A percentile compares a stretch with the other conserved stretches of the same genome.
Conservation (phyloP, 257 asterid genomes). For the Przewalskia tangutica region DNA sequence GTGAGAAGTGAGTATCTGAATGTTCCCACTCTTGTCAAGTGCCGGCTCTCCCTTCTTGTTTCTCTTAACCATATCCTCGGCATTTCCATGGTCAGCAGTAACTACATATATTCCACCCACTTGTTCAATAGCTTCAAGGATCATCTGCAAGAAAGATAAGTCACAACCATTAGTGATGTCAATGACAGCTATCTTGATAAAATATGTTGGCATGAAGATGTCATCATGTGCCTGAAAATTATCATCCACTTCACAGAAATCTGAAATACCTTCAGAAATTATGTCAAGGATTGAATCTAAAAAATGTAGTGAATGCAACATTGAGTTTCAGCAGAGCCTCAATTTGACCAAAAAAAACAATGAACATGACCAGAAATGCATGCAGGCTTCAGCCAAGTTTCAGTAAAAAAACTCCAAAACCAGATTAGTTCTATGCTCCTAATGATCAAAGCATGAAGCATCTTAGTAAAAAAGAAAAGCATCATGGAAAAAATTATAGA, state of each 20-base stretch:
- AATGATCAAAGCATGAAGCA: not conserved
- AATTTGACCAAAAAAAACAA: not conserved
- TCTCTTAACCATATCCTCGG: conserved; percentile 98
- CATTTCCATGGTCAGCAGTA: conserved; percentile 98
- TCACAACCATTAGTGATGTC: not conserved
- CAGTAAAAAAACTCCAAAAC: not conserved
- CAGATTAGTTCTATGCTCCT: not conserved
- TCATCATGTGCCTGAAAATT: not conserved
- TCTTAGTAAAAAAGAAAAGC: not conserved
- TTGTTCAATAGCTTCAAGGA: conserved; percentile 80
- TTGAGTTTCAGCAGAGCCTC: not conserved
- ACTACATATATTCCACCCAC: conserved; percentile 92
- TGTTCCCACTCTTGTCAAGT: conserved; percentile 75
- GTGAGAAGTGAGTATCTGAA: conserved; percentile 91
- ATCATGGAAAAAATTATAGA: not conserved
- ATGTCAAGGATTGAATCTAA: not conserved
- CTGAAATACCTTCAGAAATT: not conserved
- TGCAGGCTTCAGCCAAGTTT: not conserved
- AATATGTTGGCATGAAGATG: not conserved
- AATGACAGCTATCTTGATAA: not conserved
- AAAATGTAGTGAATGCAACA: not conserved
- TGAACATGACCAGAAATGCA: not conserved
- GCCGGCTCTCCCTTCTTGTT: conserved; percentile 92
- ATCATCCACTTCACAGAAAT: not conserved
- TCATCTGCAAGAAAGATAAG: conserved; percentile 37